Base-by-base conservation (phyloP, 805 yeast genomes). In the Martiniozyma abietophila region DNA sequence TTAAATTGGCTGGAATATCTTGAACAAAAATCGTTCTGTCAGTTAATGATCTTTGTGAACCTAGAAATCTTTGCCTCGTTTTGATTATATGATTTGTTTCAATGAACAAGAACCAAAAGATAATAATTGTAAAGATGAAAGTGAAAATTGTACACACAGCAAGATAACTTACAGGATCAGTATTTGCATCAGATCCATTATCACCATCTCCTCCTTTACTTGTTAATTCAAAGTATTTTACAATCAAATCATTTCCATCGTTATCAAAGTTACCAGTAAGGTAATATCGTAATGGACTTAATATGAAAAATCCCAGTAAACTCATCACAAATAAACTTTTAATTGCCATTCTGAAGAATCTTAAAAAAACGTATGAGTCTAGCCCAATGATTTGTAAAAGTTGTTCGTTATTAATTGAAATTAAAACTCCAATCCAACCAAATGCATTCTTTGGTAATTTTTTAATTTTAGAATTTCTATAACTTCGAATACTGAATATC, bases 301-400 rank as follows among this genome's bases (percentile, higher is more conserved):
- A 59, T 8, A 74, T 56, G 12, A 61, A 47, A 11, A 71, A 32
- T 8, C 78, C 75, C 21, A 72, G 54, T 0, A 69, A 23, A 4
- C 71, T 59, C 42, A 71, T 59, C 2, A 61, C 51, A 4, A 61
- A 48, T 29, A 74, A 53, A 5, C 67, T 61, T 39, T 59, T 61
- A 29, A 73, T 70, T 33, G 71, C 61, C 76, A 73, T 68, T 40
- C 66, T 66, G 56, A 73, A 73, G 49, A 73, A 71, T n/a, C 72
- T 67, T 8, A 73, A 53, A 39, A 70, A 71, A 28, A 73, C 79
- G 45, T 68, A 70, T 1, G 77, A 72, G 49, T 73, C 79, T 17
- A 73, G 50, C 0, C 79, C 79, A 4, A 77, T 75, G 29, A 71
- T 66, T 27, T 71, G 70, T 31, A 74, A 49, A 4, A 74, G 59